phyloP scores from a whole-genome alignment of 2,329 filamentous ascomycete genomes.

The Curvularia spicifera region DNA sequence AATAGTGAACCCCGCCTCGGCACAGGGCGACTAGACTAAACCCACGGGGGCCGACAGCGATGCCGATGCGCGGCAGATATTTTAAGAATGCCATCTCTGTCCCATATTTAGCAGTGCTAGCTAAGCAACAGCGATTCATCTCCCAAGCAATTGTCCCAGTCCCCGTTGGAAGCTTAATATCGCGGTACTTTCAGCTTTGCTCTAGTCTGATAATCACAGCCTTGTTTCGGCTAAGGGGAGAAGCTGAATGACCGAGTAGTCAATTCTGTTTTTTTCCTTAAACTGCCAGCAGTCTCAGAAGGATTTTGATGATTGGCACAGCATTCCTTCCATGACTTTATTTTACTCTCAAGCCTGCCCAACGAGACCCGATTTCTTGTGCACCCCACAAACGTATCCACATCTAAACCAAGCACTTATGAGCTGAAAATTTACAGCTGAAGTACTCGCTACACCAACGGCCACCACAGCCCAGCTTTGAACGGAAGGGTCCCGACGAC shows the following conservation, averaged over 20 bases:
- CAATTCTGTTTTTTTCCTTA: neutral
- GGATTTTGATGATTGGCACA: neutral
- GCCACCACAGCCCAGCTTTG: conserved; percentile 15
- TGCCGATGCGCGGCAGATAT: neutral
- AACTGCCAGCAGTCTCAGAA: neutral
- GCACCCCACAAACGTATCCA: neutral
- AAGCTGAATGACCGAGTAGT: neutral
- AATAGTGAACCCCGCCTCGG: conserved; percentile 5
- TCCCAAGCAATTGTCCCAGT: neutral
- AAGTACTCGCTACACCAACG: neutral
- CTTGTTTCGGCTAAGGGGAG: neutral
- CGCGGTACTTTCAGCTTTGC: neutral
- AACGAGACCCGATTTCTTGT: neutral
- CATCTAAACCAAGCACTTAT: neutral
- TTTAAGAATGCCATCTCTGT: neutral
- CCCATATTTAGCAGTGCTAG: neutral
- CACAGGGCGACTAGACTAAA: neutral
- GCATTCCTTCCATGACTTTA: neutral
- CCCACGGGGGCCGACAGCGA: neutral
- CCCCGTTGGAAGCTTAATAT: neutral
- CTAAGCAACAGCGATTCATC: neutral
- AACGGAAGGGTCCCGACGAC: conserved; percentile 20
- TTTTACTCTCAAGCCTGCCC: neutral
- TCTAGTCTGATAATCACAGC: neutral
- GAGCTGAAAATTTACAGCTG: neutral